Evolutionary conservation across 257 asterid species (phyloP), one percentile per base, ranked within the genome.

Genomic region (Striga asiatica): DNA sequence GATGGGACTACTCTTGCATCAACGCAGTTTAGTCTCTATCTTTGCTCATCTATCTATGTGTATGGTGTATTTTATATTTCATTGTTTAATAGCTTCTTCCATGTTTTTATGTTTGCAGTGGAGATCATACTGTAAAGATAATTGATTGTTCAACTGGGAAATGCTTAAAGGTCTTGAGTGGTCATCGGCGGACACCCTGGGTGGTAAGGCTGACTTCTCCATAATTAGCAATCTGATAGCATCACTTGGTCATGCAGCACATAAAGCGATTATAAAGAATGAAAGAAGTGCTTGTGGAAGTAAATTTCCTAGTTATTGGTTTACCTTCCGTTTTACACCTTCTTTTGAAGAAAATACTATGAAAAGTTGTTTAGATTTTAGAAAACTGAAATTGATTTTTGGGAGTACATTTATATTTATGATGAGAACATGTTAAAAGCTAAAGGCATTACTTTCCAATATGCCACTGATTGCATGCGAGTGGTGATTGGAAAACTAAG

Each of bases 151-250:
- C 72, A 74, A 87, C 84, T 67, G 94, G 98, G 56, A 91, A 74
- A 55, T 91, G 98, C 84, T 74, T 91, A 61, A 91, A 91, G 79
- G 95, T 87, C 71, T 78, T 91, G 70, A 91, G 88, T 64, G 98
- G 98, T 65, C 98, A 91, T 77, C 88, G 96, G 61, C 80, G 98
- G 74, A 91, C 98, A 45, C 98, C 98, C 56, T 91, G 98, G 98
- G 98, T 87, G 98, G 98, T 91, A 78, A 78, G 52, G 82, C 64
- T 66, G 45, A 67, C 71, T 72, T 72, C 64, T 56, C 20, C 18
- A 50, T 23, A 28, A 43, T 59, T 0, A 18, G 41, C 31, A 7
- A 17, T 34, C 60, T 10, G 14, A 51, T 16, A 23, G 16, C 13
- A 51, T 45, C 62, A 54, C 35, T 48, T 48, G 37, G 34, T 50